A percentile compares a stretch with the other conserved stretches of the same genome.
These are phyloP conservation scores for Baudoinia panamericana DNA, from an alignment of 495 filamentous ascomycete species.

Conservation along the genomic window DNA sequence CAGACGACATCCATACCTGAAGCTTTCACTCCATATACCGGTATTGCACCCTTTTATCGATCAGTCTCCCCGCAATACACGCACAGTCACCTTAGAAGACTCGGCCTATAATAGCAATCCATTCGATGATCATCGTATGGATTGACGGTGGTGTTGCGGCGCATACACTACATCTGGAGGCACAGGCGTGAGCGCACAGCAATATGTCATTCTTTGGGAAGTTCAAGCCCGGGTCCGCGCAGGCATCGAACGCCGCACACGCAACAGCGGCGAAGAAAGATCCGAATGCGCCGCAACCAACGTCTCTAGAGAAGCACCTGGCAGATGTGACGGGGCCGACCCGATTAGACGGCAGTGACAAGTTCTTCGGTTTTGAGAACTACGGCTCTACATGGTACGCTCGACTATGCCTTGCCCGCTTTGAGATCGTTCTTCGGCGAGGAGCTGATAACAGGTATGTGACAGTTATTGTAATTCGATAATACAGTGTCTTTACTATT, in stretches of 20 bases:
- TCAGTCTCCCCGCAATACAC: no score
- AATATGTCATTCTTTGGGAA: slow-evolving; percentile 22
- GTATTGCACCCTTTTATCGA: no score
- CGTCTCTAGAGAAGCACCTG: slow-evolving; percentile 72
- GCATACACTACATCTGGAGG: background rate
- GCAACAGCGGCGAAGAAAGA: slow-evolving; percentile 50
- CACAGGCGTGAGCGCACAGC: background rate
- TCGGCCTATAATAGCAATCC: no score
- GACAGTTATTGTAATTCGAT: slow-evolving; percentile 93
- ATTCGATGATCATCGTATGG: no score
- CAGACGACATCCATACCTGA: no score
- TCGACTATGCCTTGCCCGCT: background rate
- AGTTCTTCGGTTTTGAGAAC: slow-evolving; percentile 99
- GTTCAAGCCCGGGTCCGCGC: slow-evolving; percentile 15
- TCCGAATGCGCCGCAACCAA: slow-evolving; percentile 49
- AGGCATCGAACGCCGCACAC: background rate
- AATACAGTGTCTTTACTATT: slow-evolving; percentile 91
- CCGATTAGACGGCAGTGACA: slow-evolving; percentile 82
- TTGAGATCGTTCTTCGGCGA: background rate
- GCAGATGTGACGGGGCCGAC: slow-evolving; percentile 58
- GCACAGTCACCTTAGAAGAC: no score
- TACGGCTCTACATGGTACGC: slow-evolving; percentile 94
- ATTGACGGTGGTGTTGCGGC: background rate
- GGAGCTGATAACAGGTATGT: slow-evolving; percentile 22
- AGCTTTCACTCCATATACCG: no score